Evolutionary conservation across 2,329 filamentous ascomycete genomes (phyloP).

Genomic region (Keithomyces neogunnii): DNA sequence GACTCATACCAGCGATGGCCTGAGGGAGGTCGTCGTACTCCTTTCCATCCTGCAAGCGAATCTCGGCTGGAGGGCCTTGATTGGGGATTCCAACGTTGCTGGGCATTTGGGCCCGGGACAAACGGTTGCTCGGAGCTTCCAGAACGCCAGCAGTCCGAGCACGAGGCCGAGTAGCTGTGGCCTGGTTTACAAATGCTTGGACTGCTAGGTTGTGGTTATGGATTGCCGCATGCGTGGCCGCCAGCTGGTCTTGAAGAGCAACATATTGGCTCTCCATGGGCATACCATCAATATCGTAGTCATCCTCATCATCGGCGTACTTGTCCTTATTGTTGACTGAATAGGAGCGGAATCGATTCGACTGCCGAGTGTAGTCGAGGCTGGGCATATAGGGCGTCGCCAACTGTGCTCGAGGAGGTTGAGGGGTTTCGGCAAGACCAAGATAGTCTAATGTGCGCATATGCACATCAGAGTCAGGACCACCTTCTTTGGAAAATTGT

Average conservation of each 20-base stretch:
- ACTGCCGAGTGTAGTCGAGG: slow-evolving; percentile 65
- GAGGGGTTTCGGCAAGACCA: slow-evolving; percentile 86
- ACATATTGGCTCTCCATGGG: slow-evolving; percentile 50
- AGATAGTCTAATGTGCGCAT: slow-evolving; percentile 92
- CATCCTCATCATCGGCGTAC: slow-evolving; percentile 82
- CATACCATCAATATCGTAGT: slow-evolving; percentile 50
- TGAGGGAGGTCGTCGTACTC: slow-evolving; percentile 75
- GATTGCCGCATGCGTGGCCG: slow-evolving; percentile 61
- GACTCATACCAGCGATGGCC: slow-evolving; percentile 72
- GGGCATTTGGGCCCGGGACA: slow-evolving; percentile 66
- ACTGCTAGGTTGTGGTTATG: slow-evolving; percentile 90
- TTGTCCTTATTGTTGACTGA: slow-evolving; percentile 98
- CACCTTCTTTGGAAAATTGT: slow-evolving; percentile 75
- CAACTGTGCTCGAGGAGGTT: slow-evolving; percentile 66
- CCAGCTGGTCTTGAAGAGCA: slow-evolving; percentile 54
- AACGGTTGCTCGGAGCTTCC: slow-evolving; percentile 62
- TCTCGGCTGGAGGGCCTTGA: slow-evolving; percentile 65
- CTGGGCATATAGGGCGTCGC: slow-evolving; percentile 69
- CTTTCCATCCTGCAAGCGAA: slow-evolving; percentile 64
- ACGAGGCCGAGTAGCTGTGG: slow-evolving; percentile 72
- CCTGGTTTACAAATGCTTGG: slow-evolving; percentile 82
- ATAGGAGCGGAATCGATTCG: slow-evolving; percentile 89
- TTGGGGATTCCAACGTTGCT: slow-evolving; percentile 63
- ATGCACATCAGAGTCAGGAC: slow-evolving; percentile 77
- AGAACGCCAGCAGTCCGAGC: slow-evolving; percentile 77